These are phyloP conservation scores for Fusarium tanahbumbuense DNA, from an alignment of 2,329 filamentous ascomycete genomes.

Conservation along the genomic window DNA sequence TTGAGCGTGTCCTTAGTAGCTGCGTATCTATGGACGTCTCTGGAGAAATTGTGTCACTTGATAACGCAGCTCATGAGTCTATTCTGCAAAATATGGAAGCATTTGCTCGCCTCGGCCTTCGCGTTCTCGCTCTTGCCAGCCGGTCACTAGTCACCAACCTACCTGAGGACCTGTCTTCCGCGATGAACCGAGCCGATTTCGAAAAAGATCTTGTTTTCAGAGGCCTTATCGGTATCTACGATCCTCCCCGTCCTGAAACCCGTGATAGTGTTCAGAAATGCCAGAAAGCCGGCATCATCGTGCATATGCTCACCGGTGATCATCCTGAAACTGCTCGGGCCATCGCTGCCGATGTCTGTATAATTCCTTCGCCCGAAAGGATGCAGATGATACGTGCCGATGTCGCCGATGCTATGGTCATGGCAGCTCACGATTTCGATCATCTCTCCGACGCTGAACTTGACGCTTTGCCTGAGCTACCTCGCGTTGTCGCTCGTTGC, in stretches of 20 bases:
- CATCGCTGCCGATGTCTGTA: constrained; percentile 70
- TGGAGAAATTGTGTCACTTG: constrained; percentile 50
- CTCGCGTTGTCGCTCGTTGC: constrained; percentile 76
- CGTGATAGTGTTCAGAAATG: constrained; percentile 64
- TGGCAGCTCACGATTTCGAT: constrained; percentile 73
- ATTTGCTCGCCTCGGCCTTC: constrained; percentile 72
- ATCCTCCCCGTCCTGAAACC: constrained; percentile 74
- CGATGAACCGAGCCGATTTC: constrained; percentile 34
- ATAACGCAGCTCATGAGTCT: constrained; percentile 56
- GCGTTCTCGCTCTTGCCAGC: constrained; percentile 71
- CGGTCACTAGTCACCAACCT: background rate
- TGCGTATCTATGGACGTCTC: constrained; percentile 63
- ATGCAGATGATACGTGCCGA: constrained; percentile 57
- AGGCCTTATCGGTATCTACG: constrained; percentile 75
- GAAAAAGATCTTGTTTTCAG: constrained; percentile 71
- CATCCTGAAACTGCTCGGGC: constrained; percentile 70
- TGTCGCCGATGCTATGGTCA: constrained; percentile 67
- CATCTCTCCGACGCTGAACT: constrained; percentile 70
- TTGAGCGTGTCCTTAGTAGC: constrained; percentile 71
- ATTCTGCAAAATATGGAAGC: constrained; percentile 74
- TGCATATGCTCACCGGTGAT: constrained; percentile 75
- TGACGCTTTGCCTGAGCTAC: constrained; percentile 70
- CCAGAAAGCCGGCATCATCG: constrained; percentile 68
- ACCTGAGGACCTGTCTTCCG: constrained; percentile 40
- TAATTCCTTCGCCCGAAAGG: constrained; percentile 61